These are phyloP conservation scores for Malassezia restricta DNA, from an alignment of 1,284 basidiomycete genomes.

Conservation along the genomic window DNA sequence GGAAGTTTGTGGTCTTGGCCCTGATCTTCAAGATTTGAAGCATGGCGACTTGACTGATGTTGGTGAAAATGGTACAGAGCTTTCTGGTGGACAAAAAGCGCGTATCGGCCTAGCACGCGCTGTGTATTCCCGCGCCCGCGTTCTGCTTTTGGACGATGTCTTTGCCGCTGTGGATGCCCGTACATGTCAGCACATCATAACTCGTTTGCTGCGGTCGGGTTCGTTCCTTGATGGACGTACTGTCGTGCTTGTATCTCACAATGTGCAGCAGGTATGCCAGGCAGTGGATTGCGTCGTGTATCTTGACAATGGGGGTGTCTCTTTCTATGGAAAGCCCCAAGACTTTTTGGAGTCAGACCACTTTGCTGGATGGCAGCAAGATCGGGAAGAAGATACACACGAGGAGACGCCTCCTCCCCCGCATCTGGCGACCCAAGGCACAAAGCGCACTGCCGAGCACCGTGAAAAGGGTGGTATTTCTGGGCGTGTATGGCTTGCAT, in stretches of 20 bases:
- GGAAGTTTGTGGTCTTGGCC: constrained; percentile 24
- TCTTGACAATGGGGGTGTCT: constrained; percentile 23
- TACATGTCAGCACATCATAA: constrained; percentile 51
- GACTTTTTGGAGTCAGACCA: constrained; percentile 29
- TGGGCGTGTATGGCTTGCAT: constrained; percentile 16
- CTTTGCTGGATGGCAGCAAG: constrained; percentile 20
- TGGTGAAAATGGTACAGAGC: constrained; percentile 28
- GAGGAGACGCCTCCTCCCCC: background rate
- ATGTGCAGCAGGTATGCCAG: constrained; percentile 23
- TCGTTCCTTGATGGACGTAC: constrained; percentile 51
- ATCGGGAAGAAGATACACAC: constrained; percentile 44
- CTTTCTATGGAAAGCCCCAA: constrained; percentile 17
- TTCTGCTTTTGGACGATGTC: constrained; percentile 40
- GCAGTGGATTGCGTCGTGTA: constrained; percentile 20
- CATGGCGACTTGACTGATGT: constrained; percentile 34
- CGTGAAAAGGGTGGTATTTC: constrained; percentile 17
- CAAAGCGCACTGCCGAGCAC: background rate
- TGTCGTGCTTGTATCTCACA: constrained; percentile 63
- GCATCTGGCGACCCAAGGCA: background rate
- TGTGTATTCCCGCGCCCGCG: constrained; percentile 28
- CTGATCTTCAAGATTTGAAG: constrained; percentile 26
- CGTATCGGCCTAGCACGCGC: constrained; percentile 34
- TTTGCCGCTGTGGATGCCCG: constrained; percentile 53
- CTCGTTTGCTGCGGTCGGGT: constrained; percentile 19
- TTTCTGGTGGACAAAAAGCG: constrained; percentile 37